Base-by-base conservation (phyloP, 371 early-diverging fungal genomes). In the Basidiobolus meristosporus region DNA sequence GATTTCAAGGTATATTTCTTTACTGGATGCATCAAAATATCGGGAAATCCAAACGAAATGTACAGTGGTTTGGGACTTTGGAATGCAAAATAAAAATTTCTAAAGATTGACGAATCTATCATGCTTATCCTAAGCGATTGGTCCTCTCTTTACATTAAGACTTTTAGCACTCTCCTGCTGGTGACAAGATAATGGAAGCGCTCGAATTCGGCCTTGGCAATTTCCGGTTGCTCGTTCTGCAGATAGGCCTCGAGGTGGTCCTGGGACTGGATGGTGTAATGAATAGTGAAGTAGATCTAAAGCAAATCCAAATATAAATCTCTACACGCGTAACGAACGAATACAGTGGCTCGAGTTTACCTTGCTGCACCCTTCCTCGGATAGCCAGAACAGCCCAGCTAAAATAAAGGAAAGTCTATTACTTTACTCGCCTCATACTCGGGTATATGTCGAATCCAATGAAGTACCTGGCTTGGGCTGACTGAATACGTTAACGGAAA, bases 391-490 rank as follows among this genome's bases (percentile, higher is more conserved):
- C 19, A 65, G 46, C 3, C 66, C 66, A 36, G 51, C 57, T 51
- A 56, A 5, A 7, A 18, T 32, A 21, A 21, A 14, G 18, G 39
- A 42, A n/a, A n/a, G n/a, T n/a, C n/a, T n/a, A n/a, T n/a, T n/a
- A n/a, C n/a, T n/a, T n/a, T n/a, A n/a, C n/a, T n/a, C n/a, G n/a
- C n/a, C n/a, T n/a, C n/a, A n/a, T n/a, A n/a, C n/a, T n/a, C n/a
- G n/a, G n/a, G n/a, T n/a, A n/a, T n/a, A n/a, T n/a, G n/a, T n/a
- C n/a, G n/a, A n/a, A n/a, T n/a, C n/a, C n/a, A n/a, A n/a, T n/a
- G n/a, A n/a, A 48, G 33, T 52, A 51, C 59, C 45, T 31, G 59
- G 66, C 43, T 65, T 65, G 2, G 66, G 66, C 45, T 62, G 63
- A 20, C 55, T 52, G 42, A 60, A 65, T 29, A 63, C 57, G 45